Base-by-base conservation (phyloP, 768 basidiomycete genomes). In the Brasilioporus rufonigricans region DNA sequence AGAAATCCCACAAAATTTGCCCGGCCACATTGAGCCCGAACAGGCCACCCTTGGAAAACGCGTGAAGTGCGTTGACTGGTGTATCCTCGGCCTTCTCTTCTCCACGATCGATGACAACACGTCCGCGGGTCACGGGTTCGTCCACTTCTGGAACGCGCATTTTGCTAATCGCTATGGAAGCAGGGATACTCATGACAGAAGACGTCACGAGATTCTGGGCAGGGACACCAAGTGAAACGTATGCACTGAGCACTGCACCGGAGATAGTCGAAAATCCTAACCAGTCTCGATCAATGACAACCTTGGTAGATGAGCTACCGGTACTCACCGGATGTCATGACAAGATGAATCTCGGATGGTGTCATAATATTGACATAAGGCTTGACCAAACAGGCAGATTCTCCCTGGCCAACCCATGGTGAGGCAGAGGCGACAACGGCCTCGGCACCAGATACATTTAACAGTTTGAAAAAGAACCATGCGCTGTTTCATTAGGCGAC, bases 131-230 rank as follows among this genome's bases (percentile, higher is more conserved):
- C 41, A 93, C 81, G 27, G 93, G 93, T 60, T 89, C 89, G 19
- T 93, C 93, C 26, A 78, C 69, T 73, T 96, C 93, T 0, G 93
- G 93, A 32, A 86, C 60, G 41, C 93, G 89, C 63, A 95, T 77
- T 73, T 96, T 96, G 67, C 86, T 89, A 64, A 96, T 93, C 2
- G 93, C 82, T 67, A 96, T 94, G 14, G 92, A 93, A 0, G 93
- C 94, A 19, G 94, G 94, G 57, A 97, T 96, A 69, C 87, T 89
- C 93, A 96, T 96, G 55, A 95, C 87, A 9, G 91, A 92, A 6
- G 93, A 87, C 3, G 93, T 94, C 62, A 93, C 77, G 23, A 93
- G 77, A 65, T 89, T 93, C 69, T 87, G 80, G 5, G 89, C 69
- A 10, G 89, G 89, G 31, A 92, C 88, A 36, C 88, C 91, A 60